Conservation (phyloP, 2,329 filamentous ascomycete genomes). For the Colletotrichum orchidophilum region DNA sequence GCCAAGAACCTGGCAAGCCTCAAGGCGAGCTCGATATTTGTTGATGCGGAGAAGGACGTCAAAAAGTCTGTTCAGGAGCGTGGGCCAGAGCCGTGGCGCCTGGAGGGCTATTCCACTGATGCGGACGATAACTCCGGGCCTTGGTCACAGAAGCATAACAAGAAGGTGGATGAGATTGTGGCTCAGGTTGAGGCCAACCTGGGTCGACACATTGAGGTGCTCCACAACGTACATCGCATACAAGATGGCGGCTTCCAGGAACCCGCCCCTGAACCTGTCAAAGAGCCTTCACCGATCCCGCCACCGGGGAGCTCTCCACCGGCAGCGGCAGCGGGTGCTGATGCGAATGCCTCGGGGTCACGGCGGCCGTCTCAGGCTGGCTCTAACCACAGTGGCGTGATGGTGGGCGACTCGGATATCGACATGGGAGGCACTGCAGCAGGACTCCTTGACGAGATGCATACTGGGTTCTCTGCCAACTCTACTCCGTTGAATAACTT, state of each 20-base stretch:
- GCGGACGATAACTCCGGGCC: conserved; percentile 52
- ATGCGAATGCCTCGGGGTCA: conserved; percentile 46
- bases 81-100: conserved; percentile 69
- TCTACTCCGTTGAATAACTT: conserved; percentile 70
- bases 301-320: conserved; percentile 26
- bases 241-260: conserved; percentile 83
- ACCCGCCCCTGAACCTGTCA: conserved; percentile 56
- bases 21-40: conserved; percentile 74
- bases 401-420: conserved; percentile 69
- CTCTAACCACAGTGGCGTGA: conserved; percentile 64
- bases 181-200: conserved; percentile 76
- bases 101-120: conserved; percentile 64
- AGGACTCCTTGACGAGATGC: conserved; percentile 75
- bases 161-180: conserved; percentile 77
- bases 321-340: conserved; percentile 35
- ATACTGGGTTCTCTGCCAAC: conserved; percentile 66
- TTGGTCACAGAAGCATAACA: conserved; percentile 53
- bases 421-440: conserved; percentile 73
- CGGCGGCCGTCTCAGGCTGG: conserved; percentile 63
- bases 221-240: conserved; percentile 74
- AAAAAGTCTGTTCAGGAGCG: conserved; percentile 70
- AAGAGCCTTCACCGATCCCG: conserved; percentile 40
- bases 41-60: conserved; percentile 79
- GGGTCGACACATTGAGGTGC: conserved; percentile 71
- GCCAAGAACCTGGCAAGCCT: conserved; percentile 79